Base-by-base conservation (phyloP, 2,329 filamentous ascomycete genomes). In the Pseudogymnoascus sp. region DNA sequence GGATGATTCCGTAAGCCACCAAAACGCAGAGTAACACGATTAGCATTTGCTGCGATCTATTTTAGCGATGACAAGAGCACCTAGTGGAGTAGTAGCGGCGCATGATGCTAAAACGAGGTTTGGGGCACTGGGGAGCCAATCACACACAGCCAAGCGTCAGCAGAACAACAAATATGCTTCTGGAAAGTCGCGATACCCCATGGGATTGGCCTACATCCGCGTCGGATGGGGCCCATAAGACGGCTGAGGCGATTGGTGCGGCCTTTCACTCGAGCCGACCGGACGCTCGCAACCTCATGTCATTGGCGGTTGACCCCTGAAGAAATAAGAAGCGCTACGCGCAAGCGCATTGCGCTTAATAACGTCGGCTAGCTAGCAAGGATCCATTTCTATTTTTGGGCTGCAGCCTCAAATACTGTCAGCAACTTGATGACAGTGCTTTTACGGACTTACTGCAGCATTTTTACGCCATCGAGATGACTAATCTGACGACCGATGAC, bases 101-200 rank as follows among this genome's bases (percentile, higher is more conserved):
- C 26, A 52, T 52, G 45, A 52, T 52, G 45, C 45, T 52, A 52
- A 52, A 52, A 52, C n/a, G 45, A 52, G 45, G 45, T 52, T 30
- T 30, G 45, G 9, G 23, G 5, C 19, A 9, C 3, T 28, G 6
- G 13, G 21, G 23, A 30, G 26, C 45, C 23, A 52, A 52, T 52
- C 45, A 52, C n/a, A 52, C 23, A 18, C 45, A 18, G 23, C 45
- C 45, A 52, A 30, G 45, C 23, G 45, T 52, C 23, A 52, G 45
- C 45, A 52, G 45, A 52, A 52, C n/a, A 3, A 10, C 8, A 52
- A 30, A n/a, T 9, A 30, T 23, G 45, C 23, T 52, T 52, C 45
- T 52, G 45, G 23, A 52, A 52, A 52, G 45, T 30, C 45, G 45
- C 15, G 45, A 52, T 52, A 5, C n/a, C 8, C 2, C n/a, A 19